phyloP scores from a whole-genome alignment of 2,329 filamentous ascomycete genomes.

The Epichloe scottii region DNA sequence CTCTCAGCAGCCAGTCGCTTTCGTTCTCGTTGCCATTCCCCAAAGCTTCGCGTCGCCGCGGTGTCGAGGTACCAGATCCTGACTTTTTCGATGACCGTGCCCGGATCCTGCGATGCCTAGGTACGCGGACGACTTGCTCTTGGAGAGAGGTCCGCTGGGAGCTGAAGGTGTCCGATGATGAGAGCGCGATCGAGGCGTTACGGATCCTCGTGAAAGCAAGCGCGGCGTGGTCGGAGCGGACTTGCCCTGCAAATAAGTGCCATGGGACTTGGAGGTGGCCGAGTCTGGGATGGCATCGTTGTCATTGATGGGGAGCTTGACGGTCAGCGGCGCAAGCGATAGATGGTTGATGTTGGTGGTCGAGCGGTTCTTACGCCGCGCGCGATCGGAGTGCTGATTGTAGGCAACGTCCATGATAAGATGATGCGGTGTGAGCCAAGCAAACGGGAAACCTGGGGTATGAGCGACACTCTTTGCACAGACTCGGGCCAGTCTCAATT shows the following conservation, averaged over 20 bases:
- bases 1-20: slow-evolving; percentile 53
- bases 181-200: slow-evolving; percentile 35
- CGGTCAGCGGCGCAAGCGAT: slow-evolving; percentile 51
- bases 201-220: slow-evolving; percentile 42
- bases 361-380: slow-evolving; percentile 46
- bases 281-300: slow-evolving; percentile 32
- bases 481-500: neutral
- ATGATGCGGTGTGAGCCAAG: neutral
- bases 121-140: slow-evolving; percentile 52
- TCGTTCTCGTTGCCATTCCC: slow-evolving; percentile 30
- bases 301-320: slow-evolving; percentile 46
- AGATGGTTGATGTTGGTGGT: slow-evolving; percentile 47
- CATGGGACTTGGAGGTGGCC: slow-evolving; percentile 17
- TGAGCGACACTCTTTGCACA: neutral
- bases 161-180: slow-evolving; percentile 29
- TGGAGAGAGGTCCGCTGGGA: slow-evolving; percentile 30
- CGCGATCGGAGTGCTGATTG: slow-evolving; percentile 45
- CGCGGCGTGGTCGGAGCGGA: slow-evolving; percentile 53
- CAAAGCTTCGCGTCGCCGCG: slow-evolving; percentile 20
- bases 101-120: slow-evolving; percentile 20
- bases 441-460: neutral
- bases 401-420: slow-evolving; percentile 43
- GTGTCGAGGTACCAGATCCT: slow-evolving; percentile 21
- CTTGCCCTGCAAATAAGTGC: slow-evolving; percentile 47
- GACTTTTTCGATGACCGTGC: slow-evolving; percentile 10